phyloP scores from a whole-genome alignment of 1,139 yeast species.

The Zygosaccharomyces pseudobailii region DNA sequence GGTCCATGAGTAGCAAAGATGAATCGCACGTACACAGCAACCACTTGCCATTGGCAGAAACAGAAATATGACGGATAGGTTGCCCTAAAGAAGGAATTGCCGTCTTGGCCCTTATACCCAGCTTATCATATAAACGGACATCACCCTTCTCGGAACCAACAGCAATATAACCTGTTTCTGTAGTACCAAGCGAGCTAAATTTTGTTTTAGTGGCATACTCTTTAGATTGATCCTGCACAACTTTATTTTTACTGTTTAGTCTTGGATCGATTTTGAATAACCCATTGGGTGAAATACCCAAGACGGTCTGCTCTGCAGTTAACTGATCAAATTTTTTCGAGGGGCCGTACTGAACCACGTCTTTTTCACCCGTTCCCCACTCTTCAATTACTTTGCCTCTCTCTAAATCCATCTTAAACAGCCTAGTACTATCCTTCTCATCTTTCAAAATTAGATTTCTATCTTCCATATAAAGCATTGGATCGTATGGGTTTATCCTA shows the following conservation, averaged over 20 bases:
- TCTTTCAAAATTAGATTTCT: slow-evolving; percentile 61
- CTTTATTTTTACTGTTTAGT: slow-evolving; percentile 46
- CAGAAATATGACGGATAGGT: slow-evolving; percentile 58
- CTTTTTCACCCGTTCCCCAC: slow-evolving; percentile 53
- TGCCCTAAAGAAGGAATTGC: slow-evolving; percentile 80
- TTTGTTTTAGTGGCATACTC: slow-evolving; percentile 51
- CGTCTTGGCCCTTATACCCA: slow-evolving; percentile 74
- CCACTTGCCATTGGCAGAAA: slow-evolving; percentile 79
- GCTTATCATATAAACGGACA: slow-evolving; percentile 61
- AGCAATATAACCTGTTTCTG: slow-evolving; percentile 69
- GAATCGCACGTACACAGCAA: slow-evolving; percentile 71
- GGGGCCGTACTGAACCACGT: slow-evolving; percentile 61
- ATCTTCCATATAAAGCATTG: slow-evolving; percentile 76
- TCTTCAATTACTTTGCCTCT: slow-evolving; percentile 79
- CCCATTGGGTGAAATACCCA: slow-evolving; percentile 63
- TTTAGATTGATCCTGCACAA: slow-evolving; percentile 52
- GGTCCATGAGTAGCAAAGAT: slow-evolving; percentile 65
- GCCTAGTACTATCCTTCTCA: slow-evolving; percentile 39
- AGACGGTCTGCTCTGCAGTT: slow-evolving; percentile 65
- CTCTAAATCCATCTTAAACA: slow-evolving; percentile 73
- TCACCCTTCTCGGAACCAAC: slow-evolving; percentile 75
- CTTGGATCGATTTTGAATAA: slow-evolving; percentile 79
- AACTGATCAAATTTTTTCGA: slow-evolving; percentile 66
- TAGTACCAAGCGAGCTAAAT: slow-evolving; percentile 64
- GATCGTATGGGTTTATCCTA: slow-evolving; percentile 51